Conservation (phyloP, 2,329 filamentous ascomycete species). For the Nigrograna mackinnonii region DNA sequence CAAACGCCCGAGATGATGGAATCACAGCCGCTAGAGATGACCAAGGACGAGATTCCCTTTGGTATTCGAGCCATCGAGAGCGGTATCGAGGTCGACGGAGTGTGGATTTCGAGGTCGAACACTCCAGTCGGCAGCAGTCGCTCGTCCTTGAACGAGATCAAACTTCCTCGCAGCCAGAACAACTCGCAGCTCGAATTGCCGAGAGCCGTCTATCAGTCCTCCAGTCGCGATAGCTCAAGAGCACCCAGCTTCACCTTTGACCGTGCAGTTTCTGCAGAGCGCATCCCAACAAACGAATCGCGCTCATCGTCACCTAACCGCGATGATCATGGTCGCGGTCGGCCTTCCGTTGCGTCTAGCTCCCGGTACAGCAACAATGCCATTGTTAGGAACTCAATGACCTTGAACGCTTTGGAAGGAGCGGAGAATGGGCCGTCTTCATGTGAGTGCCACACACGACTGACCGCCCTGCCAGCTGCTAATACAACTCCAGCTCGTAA, state of each 20-base stretch:
- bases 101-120: slow-evolving; percentile 58
- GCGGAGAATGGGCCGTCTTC: slow-evolving; percentile 23
- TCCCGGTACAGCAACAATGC: slow-evolving; percentile 42
- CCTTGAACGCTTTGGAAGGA: slow-evolving; percentile 36
- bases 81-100: slow-evolving; percentile 82
- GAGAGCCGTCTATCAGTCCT: slow-evolving; percentile 25
- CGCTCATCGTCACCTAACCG: slow-evolving; percentile 32
- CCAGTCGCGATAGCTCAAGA: slow-evolving; percentile 39
- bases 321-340: slow-evolving; percentile 20
- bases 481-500: slow-evolving; percentile 22
- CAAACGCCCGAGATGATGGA: slow-evolving; percentile 66
- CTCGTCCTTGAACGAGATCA: slow-evolving; percentile 35
- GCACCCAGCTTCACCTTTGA: slow-evolving; percentile 41
- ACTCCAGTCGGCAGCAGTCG: slow-evolving; percentile 44
- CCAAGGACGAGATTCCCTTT: slow-evolving; percentile 75
- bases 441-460: slow-evolving; percentile 19
- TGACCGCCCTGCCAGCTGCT: not conserved
- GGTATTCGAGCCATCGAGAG: slow-evolving; percentile 83
- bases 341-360: slow-evolving; percentile 37
- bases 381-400: slow-evolving; percentile 33
- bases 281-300: slow-evolving; percentile 30
- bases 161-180: slow-evolving; percentile 30
- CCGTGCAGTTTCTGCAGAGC: slow-evolving; percentile 42
- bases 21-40: slow-evolving; percentile 61
- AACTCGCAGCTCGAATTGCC: slow-evolving; percentile 37